Evolutionary conservation across 2,329 filamentous ascomycete species (phyloP), one percentile per base, ranked within the genome.

Genomic region (Aureobasidium mangrovei): DNA sequence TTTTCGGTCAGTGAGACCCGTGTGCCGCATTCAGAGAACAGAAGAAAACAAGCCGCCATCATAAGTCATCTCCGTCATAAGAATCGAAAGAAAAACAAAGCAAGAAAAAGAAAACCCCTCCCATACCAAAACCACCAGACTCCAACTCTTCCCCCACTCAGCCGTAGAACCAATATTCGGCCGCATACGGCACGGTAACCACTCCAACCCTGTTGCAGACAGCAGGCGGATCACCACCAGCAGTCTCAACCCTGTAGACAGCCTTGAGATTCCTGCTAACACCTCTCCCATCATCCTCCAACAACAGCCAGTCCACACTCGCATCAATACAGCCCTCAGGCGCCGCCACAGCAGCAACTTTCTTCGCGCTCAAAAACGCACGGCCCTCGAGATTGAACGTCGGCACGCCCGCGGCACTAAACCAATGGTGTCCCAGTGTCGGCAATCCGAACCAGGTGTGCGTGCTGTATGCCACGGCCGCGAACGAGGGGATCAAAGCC

Each of bases 371-470:
- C 56, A 71, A 72, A 60, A 76, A 65, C 58, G 10, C 67, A 63
- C 73, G 65, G 38, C 67, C 65, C 48, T 69, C 64, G 36, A 87
- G 72, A 56, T 79, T 73, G 65, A 88, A 88, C 9, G 75, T 80
- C 1, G 85, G 85, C 0, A 72, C 68, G 58, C 75, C 69, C 42
- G 63, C 59, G 44, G 58, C 57, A 67, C 77, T 77, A 74, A 88
- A 88, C 76, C 75, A 86, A 74, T 89, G 85, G 61, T 81, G 76
- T 31, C 85, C 85, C 10, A 83, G 64, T 61, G 54, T 56, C 3
- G 54, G 47, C 12, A 56, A 29, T 4, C 42, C 48, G 27, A 53
- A 42, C 41, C 39, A 52, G 4, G 47, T 53, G 12, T 26, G 26
- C 35, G 47, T 56, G 18, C 24, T 39, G 10, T 45, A 53, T 4